phyloP scores from a whole-genome alignment of 192 early-diverging fungal species.

The Blastocladiella britannica region DNA sequence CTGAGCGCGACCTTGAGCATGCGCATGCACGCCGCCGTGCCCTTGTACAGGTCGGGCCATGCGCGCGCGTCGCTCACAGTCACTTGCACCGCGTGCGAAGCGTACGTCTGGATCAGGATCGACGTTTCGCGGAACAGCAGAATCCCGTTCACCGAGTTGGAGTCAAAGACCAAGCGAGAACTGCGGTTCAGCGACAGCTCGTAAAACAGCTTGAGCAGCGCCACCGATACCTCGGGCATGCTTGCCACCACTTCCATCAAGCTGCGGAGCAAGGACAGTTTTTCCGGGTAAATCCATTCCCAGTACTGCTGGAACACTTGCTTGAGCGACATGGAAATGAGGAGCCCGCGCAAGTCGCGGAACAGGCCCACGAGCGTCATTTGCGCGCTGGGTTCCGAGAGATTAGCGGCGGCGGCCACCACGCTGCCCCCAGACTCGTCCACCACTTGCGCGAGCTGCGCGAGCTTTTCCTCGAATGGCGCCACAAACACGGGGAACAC shows the following conservation, averaged over 20 bases:
- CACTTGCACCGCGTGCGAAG: constrained; percentile 15
- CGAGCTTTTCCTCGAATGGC: constrained; percentile 31
- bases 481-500: neutral
- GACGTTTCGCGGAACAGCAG: constrained; percentile 74
- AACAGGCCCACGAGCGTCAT: constrained; percentile 36
- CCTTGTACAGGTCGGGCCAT: constrained; percentile 21
- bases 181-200: constrained; percentile 68
- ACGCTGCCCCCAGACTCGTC: no score
- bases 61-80: no score
- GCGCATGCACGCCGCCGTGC: constrained; percentile 2
- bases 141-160: constrained; percentile 67
- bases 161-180: constrained; percentile 62
- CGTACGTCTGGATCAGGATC: constrained; percentile 35
- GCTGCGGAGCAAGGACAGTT: constrained; percentile 37
- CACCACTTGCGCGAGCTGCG: constrained; percentile 24
- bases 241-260: constrained; percentile 43
- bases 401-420: neutral
- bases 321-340: constrained; percentile 36
- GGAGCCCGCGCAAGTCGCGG: constrained; percentile 55
- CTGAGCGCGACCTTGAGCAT: constrained; percentile 14
- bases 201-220: constrained; percentile 49
- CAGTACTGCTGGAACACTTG: constrained; percentile 48
- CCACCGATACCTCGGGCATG: constrained; percentile 35
- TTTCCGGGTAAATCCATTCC: constrained; percentile 63
- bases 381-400: constrained; percentile 7